Evolutionary conservation across 208 protist species (phyloP), one percentile per base, ranked within the genome.

Genomic region (Leishmania gerbilli): DNA sequence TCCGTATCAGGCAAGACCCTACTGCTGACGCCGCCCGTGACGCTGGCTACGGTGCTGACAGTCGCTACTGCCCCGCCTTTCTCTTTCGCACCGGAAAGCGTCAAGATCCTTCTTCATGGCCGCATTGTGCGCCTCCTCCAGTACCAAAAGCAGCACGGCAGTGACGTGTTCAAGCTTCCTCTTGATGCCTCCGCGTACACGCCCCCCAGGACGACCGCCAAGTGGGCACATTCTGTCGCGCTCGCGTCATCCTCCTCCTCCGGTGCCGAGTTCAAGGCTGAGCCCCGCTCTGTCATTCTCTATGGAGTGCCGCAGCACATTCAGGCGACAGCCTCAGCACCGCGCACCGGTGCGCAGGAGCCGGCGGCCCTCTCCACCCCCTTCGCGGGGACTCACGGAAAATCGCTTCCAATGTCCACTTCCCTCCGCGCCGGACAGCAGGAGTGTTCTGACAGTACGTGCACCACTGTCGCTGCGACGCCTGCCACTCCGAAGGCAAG

Each of bases 1-100:
- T 91, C 79, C n/a, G 82, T 90, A 17, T 85, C 86, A 5, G 91
- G 91, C 17, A 89, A 89, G 74, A 81, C 78, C 17, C 82, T 77
- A 13, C 8, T 68, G 34, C 79, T 92, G 31, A 65, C n/a, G 0
- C 82, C 74, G n/a, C 91, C 91, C 2, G 77, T 85, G 74, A 92
- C 91, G 45, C 76, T 90, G 53, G 72, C 75, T 7, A 69, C 77
- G 17, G 76, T 95, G 56, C 71, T 95, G 34, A 74, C 77, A 1
- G 86, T 81, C 1, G 89, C 89, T 8, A 84, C 82, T 2, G 65
- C 76, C 0, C 82, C 86, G 40, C 82, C 82, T 17, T 86, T 95
- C 27, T 84, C 76, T 37, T 76, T 92, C 27, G 74, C 79, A 31
- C 79, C 78, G 40, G 71, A 82, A 21, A 89, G 74, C 5, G 77